These are phyloP conservation scores for Puccinia horiana DNA, from an alignment of 1,284 basidiomycete genomes.

Conservation along the genomic window DNA sequence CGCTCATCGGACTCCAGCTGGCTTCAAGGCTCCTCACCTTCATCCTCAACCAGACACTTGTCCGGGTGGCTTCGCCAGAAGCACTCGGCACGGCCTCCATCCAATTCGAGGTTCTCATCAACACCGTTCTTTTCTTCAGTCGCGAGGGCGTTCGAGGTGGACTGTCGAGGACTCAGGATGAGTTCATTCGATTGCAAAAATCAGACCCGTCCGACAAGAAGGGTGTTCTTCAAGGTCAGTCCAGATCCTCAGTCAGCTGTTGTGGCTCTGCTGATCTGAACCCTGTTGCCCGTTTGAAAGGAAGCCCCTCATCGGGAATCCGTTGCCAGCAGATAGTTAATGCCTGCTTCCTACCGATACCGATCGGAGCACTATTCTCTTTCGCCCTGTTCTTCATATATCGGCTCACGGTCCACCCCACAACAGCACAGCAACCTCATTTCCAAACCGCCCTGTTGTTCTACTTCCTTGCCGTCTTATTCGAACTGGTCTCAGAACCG, in stretches of 20 bases:
- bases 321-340: constrained; percentile 59
- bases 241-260: neutral
- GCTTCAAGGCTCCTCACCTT: constrained; percentile 82
- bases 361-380: constrained; percentile 66
- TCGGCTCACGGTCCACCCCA: constrained; percentile 61
- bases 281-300: constrained; percentile 49
- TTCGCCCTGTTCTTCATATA: constrained; percentile 64
- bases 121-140: constrained; percentile 85
- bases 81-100: constrained; percentile 83
- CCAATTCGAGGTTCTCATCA: constrained; percentile 80
- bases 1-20: constrained; percentile 82
- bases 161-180: constrained; percentile 63
- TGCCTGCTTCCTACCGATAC: constrained; percentile 66
- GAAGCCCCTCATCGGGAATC: constrained; percentile 50
- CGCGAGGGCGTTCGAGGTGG: constrained; percentile 87
- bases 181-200: constrained; percentile 19
- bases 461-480: constrained; percentile 72
- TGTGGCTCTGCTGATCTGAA: neutral
- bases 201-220: neutral
- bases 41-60: constrained; percentile 78
- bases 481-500: constrained; percentile 79
- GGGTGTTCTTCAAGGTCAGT: neutral
- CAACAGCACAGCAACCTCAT: constrained; percentile 66
- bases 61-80: constrained; percentile 79
- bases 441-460: constrained; percentile 69